phyloP scores from a whole-genome alignment of 2,329 filamentous ascomycete genomes.

The Colletotrichum camelliae region DNA sequence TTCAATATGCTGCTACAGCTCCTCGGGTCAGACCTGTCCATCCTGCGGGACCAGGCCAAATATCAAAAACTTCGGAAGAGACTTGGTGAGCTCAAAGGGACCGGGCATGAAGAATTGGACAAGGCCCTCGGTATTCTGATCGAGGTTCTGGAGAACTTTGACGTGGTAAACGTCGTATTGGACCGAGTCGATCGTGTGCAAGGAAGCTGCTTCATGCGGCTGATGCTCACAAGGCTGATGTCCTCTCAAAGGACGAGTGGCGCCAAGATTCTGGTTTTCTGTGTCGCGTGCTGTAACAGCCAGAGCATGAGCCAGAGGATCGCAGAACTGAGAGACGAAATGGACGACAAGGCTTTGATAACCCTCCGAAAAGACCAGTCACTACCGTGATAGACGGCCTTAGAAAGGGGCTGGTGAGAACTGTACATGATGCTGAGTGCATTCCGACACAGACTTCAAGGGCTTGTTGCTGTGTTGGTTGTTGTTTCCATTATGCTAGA shows the following conservation, averaged over 20 bases:
- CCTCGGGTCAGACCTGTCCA: neutral
- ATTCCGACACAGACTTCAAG: too few relatives aligned
- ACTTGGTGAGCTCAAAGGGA: neutral
- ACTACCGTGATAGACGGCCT: too few relatives aligned
- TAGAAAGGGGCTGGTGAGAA: too few relatives aligned
- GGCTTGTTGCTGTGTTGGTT: neutral
- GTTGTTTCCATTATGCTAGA: neutral
- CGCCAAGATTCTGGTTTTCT: neutral
- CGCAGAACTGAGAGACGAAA: neutral
- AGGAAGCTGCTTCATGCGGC: neutral
- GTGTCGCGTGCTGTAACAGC: too few relatives aligned
- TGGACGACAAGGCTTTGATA: neutral
- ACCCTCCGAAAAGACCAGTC: neutral
- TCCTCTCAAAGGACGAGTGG: neutral
- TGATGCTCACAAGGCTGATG: neutral
- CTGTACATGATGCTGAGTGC: too few relatives aligned
- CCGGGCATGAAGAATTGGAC: neutral
- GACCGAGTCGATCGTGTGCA: neutral
- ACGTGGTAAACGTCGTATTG: neutral
- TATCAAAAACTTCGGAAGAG: neutral
- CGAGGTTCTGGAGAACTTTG: neutral
- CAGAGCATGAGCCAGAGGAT: too few relatives aligned
- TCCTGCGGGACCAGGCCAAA: neutral
- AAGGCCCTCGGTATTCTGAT: neutral
- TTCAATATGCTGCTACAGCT: neutral